Conservation (phyloP, 495 filamentous ascomycete species). For the Lasiosphaeriaceae sp. region DNA sequence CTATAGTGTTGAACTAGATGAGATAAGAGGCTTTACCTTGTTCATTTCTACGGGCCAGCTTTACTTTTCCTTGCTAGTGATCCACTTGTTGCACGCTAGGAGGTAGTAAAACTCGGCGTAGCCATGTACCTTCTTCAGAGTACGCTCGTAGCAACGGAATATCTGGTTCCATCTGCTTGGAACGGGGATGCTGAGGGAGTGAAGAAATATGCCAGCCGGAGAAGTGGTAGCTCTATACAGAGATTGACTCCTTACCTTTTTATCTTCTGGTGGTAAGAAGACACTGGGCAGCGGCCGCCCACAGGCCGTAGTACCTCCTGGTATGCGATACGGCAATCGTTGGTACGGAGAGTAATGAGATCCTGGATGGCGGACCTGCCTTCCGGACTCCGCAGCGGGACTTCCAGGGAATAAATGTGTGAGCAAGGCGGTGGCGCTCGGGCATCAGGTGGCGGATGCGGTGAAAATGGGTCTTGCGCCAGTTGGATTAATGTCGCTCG, state of each 20-base stretch:
- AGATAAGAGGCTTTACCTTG: too few species aligned
- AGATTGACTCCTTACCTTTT: not conserved
- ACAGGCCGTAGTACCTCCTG: not conserved
- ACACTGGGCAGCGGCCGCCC: not conserved
- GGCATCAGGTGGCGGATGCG: slow-evolving; percentile 1
- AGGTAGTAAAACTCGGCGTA: not conserved
- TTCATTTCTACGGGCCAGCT: too few species aligned
- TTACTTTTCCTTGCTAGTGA: too few species aligned
- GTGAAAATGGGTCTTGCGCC: not conserved
- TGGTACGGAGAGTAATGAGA: not conserved
- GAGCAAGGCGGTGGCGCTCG: not conserved
- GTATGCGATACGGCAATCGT: not conserved
- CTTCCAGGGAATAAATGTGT: not conserved
- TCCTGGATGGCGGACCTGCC: not conserved
- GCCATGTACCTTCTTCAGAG: not conserved
- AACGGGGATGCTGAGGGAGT: not conserved
- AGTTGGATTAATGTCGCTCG: too few species aligned
- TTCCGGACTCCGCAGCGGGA: not conserved
- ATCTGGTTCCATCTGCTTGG: not conserved
- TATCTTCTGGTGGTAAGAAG: not conserved
- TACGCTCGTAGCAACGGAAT: not conserved
- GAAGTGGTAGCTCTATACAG: not conserved
- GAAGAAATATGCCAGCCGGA: too few species aligned
- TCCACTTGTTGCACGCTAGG: too few species aligned
- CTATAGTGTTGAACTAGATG: too few species aligned